phyloP scores from a whole-genome alignment of 768 basidiomycete species.

The Pulveroboletus ravenelii region DNA sequence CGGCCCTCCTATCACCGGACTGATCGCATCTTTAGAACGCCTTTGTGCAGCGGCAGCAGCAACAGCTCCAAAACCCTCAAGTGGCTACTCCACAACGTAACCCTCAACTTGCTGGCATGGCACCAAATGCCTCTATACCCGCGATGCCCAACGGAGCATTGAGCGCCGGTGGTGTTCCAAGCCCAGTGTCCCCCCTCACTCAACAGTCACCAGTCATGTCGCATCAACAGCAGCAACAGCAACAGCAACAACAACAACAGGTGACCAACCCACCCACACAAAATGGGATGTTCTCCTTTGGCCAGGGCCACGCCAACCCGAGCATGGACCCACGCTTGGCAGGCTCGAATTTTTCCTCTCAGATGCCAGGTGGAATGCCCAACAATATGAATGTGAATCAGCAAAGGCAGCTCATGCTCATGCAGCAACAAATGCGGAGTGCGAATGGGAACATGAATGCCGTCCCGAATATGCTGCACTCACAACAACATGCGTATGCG shows the following conservation, averaged over 20 bases:
- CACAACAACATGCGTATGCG: constrained; percentile 32
- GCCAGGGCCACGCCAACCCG: constrained; percentile 20
- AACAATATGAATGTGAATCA: constrained; percentile 31
- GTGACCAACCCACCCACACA: constrained; percentile 27
- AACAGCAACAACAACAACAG: constrained; percentile 23
- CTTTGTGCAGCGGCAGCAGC: constrained; percentile 27
- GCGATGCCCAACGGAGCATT: constrained; percentile 24
- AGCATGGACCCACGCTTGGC: constrained; percentile 32
- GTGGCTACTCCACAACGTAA: constrained; percentile 22
- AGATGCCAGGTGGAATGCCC: constrained; percentile 28
- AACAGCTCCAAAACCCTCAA: constrained; percentile 29
- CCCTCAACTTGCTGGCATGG: constrained; percentile 28
- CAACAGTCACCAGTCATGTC: constrained; percentile 29
- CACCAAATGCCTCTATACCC: constrained; percentile 24
- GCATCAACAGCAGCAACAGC: constrained; percentile 18
- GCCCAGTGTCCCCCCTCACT: constrained; percentile 28
- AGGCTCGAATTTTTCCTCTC: constrained; percentile 24
- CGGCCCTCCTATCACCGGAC: neutral
- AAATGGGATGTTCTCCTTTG: constrained; percentile 31
- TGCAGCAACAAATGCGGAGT: constrained; percentile 34
- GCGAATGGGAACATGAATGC: constrained; percentile 23
- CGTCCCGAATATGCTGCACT: constrained; percentile 29
- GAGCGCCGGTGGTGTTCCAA: constrained; percentile 20
- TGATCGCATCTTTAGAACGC: constrained; percentile 11
- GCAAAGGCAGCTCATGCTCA: constrained; percentile 44